phyloP scores from a whole-genome alignment of 2,329 filamentous ascomycete species.

The Stagonosporopsis vannaccii region DNA sequence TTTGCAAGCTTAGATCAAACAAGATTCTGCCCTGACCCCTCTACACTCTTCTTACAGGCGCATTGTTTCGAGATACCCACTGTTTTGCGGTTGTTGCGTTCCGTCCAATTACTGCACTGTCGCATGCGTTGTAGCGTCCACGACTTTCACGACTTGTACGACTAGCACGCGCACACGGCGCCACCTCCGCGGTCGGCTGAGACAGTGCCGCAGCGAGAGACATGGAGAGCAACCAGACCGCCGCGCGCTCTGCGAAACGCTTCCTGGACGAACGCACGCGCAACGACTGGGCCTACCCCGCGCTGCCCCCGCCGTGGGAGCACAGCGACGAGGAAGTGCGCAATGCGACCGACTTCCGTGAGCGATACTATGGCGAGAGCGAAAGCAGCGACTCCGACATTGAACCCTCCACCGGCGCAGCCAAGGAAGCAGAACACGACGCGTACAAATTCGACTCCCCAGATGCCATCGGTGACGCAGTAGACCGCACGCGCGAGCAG shows the following conservation, averaged over 20 bases:
- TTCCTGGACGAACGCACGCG: conserved; percentile 53
- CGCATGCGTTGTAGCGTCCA: not conserved
- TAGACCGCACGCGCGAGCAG: conserved; percentile 39
- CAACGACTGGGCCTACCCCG: conserved; percentile 56
- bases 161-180: not conserved
- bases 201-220: not conserved
- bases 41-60: conserved; percentile 8
- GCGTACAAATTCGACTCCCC: conserved; percentile 55
- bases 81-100: conserved; percentile 4
- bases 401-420: conserved; percentile 33
- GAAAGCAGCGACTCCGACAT: conserved; percentile 31
- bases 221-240: conserved; percentile 53
- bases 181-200: not conserved
- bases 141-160: not conserved
- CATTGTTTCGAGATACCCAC: conserved; percentile 14
- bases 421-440: conserved; percentile 32
- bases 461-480: conserved; percentile 52
- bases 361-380: conserved; percentile 53
- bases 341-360: conserved; percentile 48
- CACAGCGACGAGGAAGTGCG: conserved; percentile 46
- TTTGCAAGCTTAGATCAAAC: conserved; percentile 15
- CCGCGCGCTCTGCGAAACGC: conserved; percentile 52
- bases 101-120: not conserved
- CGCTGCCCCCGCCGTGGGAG: conserved; percentile 39
- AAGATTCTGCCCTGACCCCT: conserved; percentile 11